A percentile compares a stretch with the other conserved stretches of the same genome.
Conservation (phyloP, 2,329 filamentous ascomycete genomes). For the Neopestalotiopsis rosae region DNA sequence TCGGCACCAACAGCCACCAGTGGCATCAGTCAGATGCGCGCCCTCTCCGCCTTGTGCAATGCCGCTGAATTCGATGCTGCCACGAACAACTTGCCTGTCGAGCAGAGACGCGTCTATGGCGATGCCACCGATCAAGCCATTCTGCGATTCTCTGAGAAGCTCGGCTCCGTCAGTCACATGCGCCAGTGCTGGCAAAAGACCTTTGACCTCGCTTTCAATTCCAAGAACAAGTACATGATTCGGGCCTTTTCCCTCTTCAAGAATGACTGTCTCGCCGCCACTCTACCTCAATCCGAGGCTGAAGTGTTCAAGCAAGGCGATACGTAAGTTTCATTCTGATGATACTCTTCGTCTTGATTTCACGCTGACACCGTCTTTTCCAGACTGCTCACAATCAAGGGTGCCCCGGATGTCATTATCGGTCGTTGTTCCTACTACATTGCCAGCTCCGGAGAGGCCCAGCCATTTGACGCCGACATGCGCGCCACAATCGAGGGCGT, state of each 20-base stretch:
- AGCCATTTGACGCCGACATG: constrained; percentile 52
- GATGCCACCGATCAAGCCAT: constrained; percentile 80
- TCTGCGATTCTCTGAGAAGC: constrained; percentile 71
- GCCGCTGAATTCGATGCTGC: constrained; percentile 75
- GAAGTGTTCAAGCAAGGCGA: constrained; percentile 42
- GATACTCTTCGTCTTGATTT: too few species aligned
- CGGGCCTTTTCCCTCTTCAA: constrained; percentile 57
- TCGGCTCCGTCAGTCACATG: constrained; percentile 65
- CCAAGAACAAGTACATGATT: constrained; percentile 85
- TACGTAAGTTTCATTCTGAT: constrained; percentile 35
- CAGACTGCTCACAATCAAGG: constrained; percentile 75
- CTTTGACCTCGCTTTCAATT: constrained; percentile 77
- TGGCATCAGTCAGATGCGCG: constrained; percentile 62
- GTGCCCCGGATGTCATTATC: constrained; percentile 77
- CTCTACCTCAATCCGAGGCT: constrained; percentile 42
- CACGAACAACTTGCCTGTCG: constrained; percentile 62
- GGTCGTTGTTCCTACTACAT: constrained; percentile 64
- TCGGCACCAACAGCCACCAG: constrained; percentile 38
- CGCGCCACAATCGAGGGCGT: constrained; percentile 56
- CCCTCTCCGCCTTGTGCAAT: constrained; percentile 73
- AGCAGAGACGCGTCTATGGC: constrained; percentile 70
- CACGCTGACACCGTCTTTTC: not conserved
- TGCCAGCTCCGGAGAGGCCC: constrained; percentile 57
- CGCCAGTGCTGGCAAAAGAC: constrained; percentile 68
- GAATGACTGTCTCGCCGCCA: constrained; percentile 42